Base-by-base conservation (phyloP, 257 asterid genomes). In the Euphrasia confusa region DNA sequence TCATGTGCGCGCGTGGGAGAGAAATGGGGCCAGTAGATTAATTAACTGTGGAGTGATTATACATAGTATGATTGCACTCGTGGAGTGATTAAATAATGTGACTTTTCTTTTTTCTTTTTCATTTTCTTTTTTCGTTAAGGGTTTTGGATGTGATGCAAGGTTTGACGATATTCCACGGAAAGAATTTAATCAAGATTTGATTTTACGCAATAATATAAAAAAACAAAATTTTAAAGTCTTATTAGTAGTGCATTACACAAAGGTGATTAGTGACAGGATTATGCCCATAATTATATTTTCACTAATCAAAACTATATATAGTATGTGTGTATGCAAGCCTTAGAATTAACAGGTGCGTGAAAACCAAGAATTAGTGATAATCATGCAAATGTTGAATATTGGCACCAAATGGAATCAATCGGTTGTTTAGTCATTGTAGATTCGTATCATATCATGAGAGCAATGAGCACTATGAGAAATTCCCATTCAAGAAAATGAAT, bases 31-130 rank as follows among this genome's bases (percentile, higher is more conserved):
- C 32, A 30, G 67, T 49, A 42, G 33, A 64, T 53, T 58, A 72
- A 30, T 67, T 40, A 40, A 66, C 56, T 65, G 67, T 60, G 65
- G 60, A 61, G 75, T 58, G 71, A 71, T 70, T 74, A 71, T 71
- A 50, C 45, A 60, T 32, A 60, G 56, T 49, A 78, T 78, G 75
- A 78, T 78, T 78, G 80, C 80, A 71, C 78, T 71, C 83, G 83
- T 78, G 83, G 77, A 77, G 75, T 67, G 71, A 70, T 71, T 9
- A 45, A 45, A 12, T 12, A 45, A 70, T 53, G 13, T 59, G 30
- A 47, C 68, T 60, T 55, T 21, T 21, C 24, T 21, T 21, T 21
- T 21, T 21, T 21, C 24, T 18, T 10, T 27, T 21, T 54, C 68
- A 44, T 65, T 66, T 71, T 24, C 32, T 58, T 30, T 59, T 30